Conservation (phyloP, 768 basidiomycete species). For the Holtermannia corniformis region DNA sequence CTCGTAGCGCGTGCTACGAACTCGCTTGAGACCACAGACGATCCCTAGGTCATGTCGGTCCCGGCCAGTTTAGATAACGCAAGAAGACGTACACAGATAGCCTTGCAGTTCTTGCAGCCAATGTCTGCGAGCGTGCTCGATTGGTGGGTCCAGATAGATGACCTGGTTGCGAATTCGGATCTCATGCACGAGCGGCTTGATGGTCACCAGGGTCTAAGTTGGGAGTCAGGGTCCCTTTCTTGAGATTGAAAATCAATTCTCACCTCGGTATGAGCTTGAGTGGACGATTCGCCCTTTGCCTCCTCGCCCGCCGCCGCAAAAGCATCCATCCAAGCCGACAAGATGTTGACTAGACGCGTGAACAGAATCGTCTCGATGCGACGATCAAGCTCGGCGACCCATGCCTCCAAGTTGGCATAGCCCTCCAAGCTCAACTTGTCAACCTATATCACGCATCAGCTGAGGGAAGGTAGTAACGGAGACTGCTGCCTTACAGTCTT, state of each 20-base stretch:
- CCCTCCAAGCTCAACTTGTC: conserved; percentile 93
- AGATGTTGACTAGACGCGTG: conserved; percentile 63
- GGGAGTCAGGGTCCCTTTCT: too few species aligned
- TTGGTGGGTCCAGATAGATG: conserved; percentile 95
- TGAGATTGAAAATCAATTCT: too few species aligned
- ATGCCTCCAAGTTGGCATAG: conserved; percentile 84
- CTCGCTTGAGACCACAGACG: conserved; percentile 72
- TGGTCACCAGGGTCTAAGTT: conserved; percentile 13
- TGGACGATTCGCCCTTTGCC: neutral
- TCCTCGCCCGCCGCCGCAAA: conserved; percentile 44
- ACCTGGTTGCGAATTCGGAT: conserved; percentile 98
- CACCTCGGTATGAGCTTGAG: too few species aligned
- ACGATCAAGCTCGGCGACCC: conserved; percentile 67
- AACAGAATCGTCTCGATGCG: conserved; percentile 73
- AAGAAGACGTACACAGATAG: conserved; percentile 68
- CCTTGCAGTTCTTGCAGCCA: conserved; percentile 87
- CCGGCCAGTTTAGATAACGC: neutral
- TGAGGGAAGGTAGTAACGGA: neutral
- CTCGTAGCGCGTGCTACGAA: conserved; percentile 94
- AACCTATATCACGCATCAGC: conserved; percentile 49
- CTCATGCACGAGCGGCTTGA: conserved; percentile 86
- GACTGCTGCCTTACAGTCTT: conserved; percentile 53
- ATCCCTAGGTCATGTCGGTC: conserved; percentile 50
- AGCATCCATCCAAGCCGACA: conserved; percentile 78
- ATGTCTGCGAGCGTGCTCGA: conserved; percentile 80